Evolutionary conservation across 768 basidiomycete genomes (phyloP).

Genomic region (Leccinum boreale): DNA sequence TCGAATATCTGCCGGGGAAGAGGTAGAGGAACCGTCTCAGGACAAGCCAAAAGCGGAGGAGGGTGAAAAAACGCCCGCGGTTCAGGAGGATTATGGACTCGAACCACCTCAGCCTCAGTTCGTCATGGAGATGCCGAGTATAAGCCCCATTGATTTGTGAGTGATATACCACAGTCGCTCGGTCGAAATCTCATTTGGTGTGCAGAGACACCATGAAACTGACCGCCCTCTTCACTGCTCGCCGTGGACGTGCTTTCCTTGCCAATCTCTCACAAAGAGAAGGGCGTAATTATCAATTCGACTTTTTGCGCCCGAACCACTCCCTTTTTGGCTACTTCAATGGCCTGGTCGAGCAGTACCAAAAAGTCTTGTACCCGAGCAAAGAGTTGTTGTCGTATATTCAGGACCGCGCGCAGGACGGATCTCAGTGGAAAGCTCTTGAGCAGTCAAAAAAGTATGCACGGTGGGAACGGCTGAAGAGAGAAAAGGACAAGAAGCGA

Average conservation of each 20-base stretch:
- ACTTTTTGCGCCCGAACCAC: constrained; percentile 93
- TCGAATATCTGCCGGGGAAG: constrained; percentile 71
- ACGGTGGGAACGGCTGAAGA: constrained; percentile 83
- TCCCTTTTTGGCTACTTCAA: constrained; percentile 98
- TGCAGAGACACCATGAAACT: constrained; percentile 90
- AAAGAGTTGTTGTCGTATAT: constrained; percentile 71
- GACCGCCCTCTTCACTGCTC: constrained; percentile 93
- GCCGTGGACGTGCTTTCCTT: constrained; percentile 84
- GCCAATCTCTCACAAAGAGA: constrained; percentile 81
- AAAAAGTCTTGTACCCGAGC: constrained; percentile 82
- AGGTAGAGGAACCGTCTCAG: constrained; percentile 54
- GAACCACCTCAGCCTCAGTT: constrained; percentile 84
- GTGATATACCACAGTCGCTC: constrained; percentile 32
- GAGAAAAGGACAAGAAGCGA: constrained; percentile 81
- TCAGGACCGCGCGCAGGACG: constrained; percentile 63
- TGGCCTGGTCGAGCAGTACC: constrained; percentile 94
- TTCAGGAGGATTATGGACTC: constrained; percentile 58
- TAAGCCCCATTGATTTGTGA: constrained; percentile 87
- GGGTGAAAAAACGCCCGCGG: constrained; percentile 28
- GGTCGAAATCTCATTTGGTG: constrained; percentile 2
- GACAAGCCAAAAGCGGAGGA: constrained; percentile 43
- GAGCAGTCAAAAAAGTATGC: constrained; percentile 75
- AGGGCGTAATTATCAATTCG: constrained; percentile 96
- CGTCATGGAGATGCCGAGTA: constrained; percentile 80
- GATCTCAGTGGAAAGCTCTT: constrained; percentile 73